Evolutionary conservation across 202 grass and related monocot species (phyloP).

Genomic region (Elaeis oleifera): DNA sequence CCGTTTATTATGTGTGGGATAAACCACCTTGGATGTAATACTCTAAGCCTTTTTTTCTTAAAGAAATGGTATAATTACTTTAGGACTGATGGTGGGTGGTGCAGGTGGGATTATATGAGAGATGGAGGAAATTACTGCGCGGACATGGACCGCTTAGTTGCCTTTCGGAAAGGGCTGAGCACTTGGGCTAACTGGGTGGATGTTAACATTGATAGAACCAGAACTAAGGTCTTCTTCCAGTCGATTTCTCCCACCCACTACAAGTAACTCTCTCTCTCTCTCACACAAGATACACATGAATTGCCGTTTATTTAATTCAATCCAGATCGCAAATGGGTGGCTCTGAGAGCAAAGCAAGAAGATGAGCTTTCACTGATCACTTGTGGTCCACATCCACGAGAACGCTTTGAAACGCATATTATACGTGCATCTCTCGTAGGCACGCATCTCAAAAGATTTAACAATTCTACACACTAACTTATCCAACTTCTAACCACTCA

Average conservation of each 20-base stretch:
- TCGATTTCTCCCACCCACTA: slow-evolving; percentile 90
- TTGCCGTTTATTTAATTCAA: too few species aligned
- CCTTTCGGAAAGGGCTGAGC: slow-evolving; percentile 63
- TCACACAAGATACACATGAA: too few species aligned
- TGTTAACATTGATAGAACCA: slow-evolving; percentile 48
- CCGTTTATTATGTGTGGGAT: too few species aligned
- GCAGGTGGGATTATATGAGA: slow-evolving; percentile 92
- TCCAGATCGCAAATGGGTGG: too few species aligned
- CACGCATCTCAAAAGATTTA: too few species aligned
- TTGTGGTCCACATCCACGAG: too few species aligned
- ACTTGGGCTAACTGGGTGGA: slow-evolving; percentile 94
- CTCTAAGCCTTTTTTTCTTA: background rate
- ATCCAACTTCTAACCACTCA: too few species aligned
- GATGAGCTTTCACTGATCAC: too few species aligned
- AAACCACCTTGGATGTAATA: background rate
- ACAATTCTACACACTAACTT: too few species aligned
- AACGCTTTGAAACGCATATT: too few species aligned
- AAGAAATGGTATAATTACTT: background rate
- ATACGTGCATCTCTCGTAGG: too few species aligned
- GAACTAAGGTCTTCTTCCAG: slow-evolving; percentile 87
- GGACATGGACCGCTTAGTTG: slow-evolving; percentile 76
- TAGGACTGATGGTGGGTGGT: background rate
- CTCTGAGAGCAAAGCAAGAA: too few species aligned
- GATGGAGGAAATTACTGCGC: slow-evolving; percentile 44
- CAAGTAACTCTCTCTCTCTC: slow-evolving; percentile 38